Base-by-base conservation (phyloP, 768 basidiomycete species). In the Trametes coccinea region DNA sequence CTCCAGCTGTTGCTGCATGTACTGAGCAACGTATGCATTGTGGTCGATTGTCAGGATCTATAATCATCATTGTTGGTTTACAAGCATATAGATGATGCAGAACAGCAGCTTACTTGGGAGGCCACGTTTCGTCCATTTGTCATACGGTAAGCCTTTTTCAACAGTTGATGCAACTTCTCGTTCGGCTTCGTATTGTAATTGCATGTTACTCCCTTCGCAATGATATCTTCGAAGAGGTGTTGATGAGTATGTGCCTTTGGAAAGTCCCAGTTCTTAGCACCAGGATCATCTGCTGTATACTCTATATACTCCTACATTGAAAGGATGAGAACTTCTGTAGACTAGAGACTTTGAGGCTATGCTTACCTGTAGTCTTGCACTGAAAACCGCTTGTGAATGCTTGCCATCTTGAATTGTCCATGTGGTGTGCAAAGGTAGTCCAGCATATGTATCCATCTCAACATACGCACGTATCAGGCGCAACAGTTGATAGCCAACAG, bases 261-360 rank as follows among this genome's bases (percentile, higher is more conserved):
- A 47, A 58, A 65, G 10, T 65, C 57, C 64, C 66, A 67, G 17
- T 62, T 39, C 29, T 65, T 65, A 1, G 16, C 8, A n/a, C 40
- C 31, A 13, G 22, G 22, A 48, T 57, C 16, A 40, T 47, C n/a
- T 39, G 5, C 34, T 17, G 33, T 22, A 11, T 37, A 17, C 34
- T 34, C 27, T 13, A 2, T 1, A 48, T 45, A 45, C 17, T 17
- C n/a, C 44, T 45, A 45, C 5, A 17, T 44, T 14, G 16, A 6
- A 17, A 45, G 2, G 44, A 2, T 17, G 14, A 45, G 9, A 45
- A 16, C 2, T 17, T 2, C 22, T 45, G 16, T 7, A 4, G 9
- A n/a, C 8, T 22, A 14, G 7, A 44, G 16, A 5, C 14, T 9
- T 16, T 14, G 5, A 44, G 16, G 14, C 6, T 14, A 44, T 5